Evolutionary conservation across 129 eudicot genomes (phyloP).

Genomic region (Chrysanthemum makinoi): DNA sequence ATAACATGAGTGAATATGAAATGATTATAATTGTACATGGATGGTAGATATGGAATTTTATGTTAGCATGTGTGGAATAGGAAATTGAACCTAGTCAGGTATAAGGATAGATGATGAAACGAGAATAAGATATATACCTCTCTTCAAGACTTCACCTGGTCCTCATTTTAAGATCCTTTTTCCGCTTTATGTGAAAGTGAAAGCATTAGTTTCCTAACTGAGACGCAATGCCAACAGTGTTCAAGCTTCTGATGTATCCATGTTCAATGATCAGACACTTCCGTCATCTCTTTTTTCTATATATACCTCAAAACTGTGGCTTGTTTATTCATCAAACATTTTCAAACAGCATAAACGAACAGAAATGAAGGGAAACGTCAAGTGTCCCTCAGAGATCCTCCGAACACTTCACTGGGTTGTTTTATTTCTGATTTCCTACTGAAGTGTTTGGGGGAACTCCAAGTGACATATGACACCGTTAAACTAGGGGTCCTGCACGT

Average conservation of each 20-base stretch:
- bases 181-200: not conserved
- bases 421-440: not conserved
- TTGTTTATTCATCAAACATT: conserved; percentile 2
- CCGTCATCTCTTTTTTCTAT: not conserved
- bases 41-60: too few relatives aligned
- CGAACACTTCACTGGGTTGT: conserved; percentile 30
- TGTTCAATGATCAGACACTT: not conserved
- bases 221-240: conserved; percentile 14
- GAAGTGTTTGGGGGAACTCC: conserved; percentile 40
- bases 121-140: conserved; percentile 11
- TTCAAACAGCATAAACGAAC: not conserved
- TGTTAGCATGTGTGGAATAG: too few relatives aligned
- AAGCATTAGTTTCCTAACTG: not conserved
- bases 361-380: conserved; percentile 7
- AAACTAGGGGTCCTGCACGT: not conserved
- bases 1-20: too few relatives aligned
- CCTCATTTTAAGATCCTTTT: conserved; percentile 9
- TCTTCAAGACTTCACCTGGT: not conserved
- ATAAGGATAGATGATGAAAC: conserved; percentile 11
- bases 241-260: conserved; percentile 19
- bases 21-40: too few relatives aligned
- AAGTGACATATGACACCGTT: conserved; percentile 15
- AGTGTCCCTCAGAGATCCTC: conserved; percentile 33
- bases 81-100: conserved; percentile 5
- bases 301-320: not conserved